A percentile compares a stretch with the other conserved stretches of the same genome.
Evolutionary conservation across 2,329 filamentous ascomycete species (phyloP).

Genomic region (Fulvia fulva): DNA sequence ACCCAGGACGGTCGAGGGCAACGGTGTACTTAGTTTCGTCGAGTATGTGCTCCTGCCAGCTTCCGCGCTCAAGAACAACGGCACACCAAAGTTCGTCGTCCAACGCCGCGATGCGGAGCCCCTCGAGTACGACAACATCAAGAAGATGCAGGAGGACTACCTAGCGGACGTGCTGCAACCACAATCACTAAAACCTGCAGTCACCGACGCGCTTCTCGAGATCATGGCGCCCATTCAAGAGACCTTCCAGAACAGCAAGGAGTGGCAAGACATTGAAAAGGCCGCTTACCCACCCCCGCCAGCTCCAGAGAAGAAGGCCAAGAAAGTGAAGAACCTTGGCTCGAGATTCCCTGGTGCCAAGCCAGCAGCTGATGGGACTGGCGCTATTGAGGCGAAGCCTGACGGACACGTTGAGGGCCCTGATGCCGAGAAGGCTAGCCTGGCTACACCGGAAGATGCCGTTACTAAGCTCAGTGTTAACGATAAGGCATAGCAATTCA

Average conservation of each 20-base stretch:
- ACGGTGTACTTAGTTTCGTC: slow-evolving; percentile 81
- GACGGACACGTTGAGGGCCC: slow-evolving; percentile 45
- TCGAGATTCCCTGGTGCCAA: slow-evolving; percentile 55
- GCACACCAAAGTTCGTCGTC: slow-evolving; percentile 62
- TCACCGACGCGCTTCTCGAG: slow-evolving; percentile 66
- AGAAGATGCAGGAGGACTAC: slow-evolving; percentile 76
- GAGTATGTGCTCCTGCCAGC: slow-evolving; percentile 83
- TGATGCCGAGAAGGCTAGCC: slow-evolving; percentile 38
- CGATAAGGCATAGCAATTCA: slow-evolving; percentile 19
- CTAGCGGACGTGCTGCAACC: slow-evolving; percentile 64
- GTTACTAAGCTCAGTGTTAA: slow-evolving; percentile 34
- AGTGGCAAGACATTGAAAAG: slow-evolving; percentile 74
- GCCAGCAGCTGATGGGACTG: slow-evolving; percentile 12
- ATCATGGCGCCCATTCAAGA: slow-evolving; percentile 74
- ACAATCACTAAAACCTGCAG: slow-evolving; percentile 81
- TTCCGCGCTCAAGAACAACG: slow-evolving; percentile 55
- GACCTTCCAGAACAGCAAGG: slow-evolving; percentile 64
- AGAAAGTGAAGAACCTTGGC: slow-evolving; percentile 70
- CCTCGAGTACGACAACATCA: slow-evolving; percentile 72
- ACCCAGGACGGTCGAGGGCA: slow-evolving; percentile 73
- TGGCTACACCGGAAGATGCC: slow-evolving; percentile 39
- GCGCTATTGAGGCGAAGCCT: slow-evolving; percentile 40
- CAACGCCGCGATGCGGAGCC: slow-evolving; percentile 64
- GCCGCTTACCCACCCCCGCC: slow-evolving; percentile 76
- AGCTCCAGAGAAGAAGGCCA: slow-evolving; percentile 62